phyloP scores from a whole-genome alignment of 257 asterid species.

The Solanum lycopersicoides region DNA sequence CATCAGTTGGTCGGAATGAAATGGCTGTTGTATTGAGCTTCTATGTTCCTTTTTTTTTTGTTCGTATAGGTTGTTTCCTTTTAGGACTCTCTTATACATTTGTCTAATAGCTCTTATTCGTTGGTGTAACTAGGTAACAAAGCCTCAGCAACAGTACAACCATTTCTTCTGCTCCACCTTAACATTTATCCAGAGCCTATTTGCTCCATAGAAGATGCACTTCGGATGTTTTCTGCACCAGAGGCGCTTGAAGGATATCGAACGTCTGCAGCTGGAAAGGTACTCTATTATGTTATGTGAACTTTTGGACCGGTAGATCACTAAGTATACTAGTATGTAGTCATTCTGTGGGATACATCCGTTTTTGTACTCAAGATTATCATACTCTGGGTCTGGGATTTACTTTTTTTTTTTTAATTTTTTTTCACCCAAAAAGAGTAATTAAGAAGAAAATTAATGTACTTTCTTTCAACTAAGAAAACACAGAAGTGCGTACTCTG shows the following conservation, averaged over 20 bases:
- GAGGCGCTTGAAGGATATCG: slow-evolving; percentile 75
- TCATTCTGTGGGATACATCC: background rate
- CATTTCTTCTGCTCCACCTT: slow-evolving; percentile 80
- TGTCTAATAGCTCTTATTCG: background rate
- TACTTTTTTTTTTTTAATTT: background rate
- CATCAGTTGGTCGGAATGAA: background rate
- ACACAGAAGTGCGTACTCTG: background rate
- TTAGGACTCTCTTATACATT: background rate
- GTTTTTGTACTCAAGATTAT: background rate
- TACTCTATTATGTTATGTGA: slow-evolving; percentile 2
- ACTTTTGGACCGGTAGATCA: background rate
- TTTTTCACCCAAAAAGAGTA: background rate
- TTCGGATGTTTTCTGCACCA: slow-evolving; percentile 57
- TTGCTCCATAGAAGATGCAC: slow-evolving; percentile 69
- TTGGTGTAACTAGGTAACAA: slow-evolving; percentile 41
- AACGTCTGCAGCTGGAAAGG: slow-evolving; percentile 62
- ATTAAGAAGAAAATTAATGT: background rate
- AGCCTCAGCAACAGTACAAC: slow-evolving; percentile 75
- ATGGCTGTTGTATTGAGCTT: background rate
- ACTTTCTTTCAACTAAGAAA: background rate
- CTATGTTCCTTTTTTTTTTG: background rate
- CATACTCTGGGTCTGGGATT: background rate
- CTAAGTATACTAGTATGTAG: background rate
- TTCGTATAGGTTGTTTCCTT: background rate
- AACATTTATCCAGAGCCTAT: slow-evolving; percentile 64